Evolutionary conservation across 2,329 filamentous ascomycete species (phyloP), one percentile per base, ranked within the genome.

Genomic region (Colletotrichum neosansevieriae): DNA sequence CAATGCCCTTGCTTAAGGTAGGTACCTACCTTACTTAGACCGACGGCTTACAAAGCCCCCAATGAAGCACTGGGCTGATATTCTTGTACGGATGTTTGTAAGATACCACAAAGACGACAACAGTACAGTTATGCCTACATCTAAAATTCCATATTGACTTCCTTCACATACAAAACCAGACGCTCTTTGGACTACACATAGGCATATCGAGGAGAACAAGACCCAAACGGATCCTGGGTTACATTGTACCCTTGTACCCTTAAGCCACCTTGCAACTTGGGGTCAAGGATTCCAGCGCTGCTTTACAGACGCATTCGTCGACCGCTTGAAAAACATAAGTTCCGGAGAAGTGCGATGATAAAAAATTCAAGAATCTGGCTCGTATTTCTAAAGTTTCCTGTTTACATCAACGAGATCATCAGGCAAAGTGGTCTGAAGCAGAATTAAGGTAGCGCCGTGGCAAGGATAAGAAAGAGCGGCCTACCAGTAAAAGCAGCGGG

Each of bases 401-500:
- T 32, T 13, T 19, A 12, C 6, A 1, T 49, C 24, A 7, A 49
- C 19, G 12, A 49, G n/a, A 50, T 7, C 24, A 32, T n/a, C 15
- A 4, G 45, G 21, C n/a, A 9, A 42, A 5, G 21, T 29, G 21
- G 38, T 50, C 13, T 36, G 29, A 29, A 29, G 11, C 11, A 6
- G 19, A 38, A 32, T 6, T 51, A 6, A 6, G 21, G 24, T 3
- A 24, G 45, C 29, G 34, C 13, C 36, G 13, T n/a, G 6, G 54
- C 9, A 54, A 44, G 40, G 21, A 32, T 12, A 11, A 21, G 32
- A 34, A 19, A 21, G 32, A 17, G 36, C 9, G 15, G 11, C 32
- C 13, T 38, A 17, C 15, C 32, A 13, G 49, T 45, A 59, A 66
- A 67, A 69, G 66, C 66, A 47, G 66, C 66, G 66, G 66, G 66